Evolutionary conservation across 192 early-diverging fungal genomes (phyloP), one percentile per base, ranked within the genome.

Genomic region (Backusella circina): DNA sequence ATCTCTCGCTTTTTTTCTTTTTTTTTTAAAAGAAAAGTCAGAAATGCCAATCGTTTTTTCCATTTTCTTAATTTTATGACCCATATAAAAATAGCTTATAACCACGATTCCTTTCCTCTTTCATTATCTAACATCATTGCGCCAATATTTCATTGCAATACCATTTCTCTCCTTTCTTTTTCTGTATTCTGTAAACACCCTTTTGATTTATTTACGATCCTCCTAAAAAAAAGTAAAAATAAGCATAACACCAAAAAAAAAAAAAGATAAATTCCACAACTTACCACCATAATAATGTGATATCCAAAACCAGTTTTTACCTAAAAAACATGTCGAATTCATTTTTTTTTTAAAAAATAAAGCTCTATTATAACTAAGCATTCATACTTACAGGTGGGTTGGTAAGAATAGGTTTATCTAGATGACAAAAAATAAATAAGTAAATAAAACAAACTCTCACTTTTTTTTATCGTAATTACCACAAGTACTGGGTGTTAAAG

Each of bases 231-330:
- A 10, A 44, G 41, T 21, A 23, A 61, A 61, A 28, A 12, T 61
- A 23, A 61, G 54, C 26, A 61, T n/a, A 28, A 28, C 9, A 2
- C 23, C 23, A 28, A 61, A 61, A 61, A 28, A 1, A 21, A 23
- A 28, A 61, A 61, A 61, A 61, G 1, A 44, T 15, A 12, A 15
- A 44, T 15, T 1, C 21, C 21, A 61, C 23, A 28, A 74, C 73
- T 72, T 77, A 77, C 94, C 1, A 95, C 93, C 94, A 95, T 93
- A 54, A 95, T 94, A 68, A 95, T 90, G 75, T 95, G 94, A 84
- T 94, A 95, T 7, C 94, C 94, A 75, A 87, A 86, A 47, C 84
- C 80, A 39, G 91, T 93, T 78, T 91, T 93, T 70, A 92, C 80
- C 81, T 82, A 50, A 9, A 37, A 67, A 54, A 69, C 26, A 70